Evolutionary conservation across 495 filamentous ascomycete genomes (phyloP), one percentile per base, ranked within the genome.

Genomic region (Mycothermus thermophilus): DNA sequence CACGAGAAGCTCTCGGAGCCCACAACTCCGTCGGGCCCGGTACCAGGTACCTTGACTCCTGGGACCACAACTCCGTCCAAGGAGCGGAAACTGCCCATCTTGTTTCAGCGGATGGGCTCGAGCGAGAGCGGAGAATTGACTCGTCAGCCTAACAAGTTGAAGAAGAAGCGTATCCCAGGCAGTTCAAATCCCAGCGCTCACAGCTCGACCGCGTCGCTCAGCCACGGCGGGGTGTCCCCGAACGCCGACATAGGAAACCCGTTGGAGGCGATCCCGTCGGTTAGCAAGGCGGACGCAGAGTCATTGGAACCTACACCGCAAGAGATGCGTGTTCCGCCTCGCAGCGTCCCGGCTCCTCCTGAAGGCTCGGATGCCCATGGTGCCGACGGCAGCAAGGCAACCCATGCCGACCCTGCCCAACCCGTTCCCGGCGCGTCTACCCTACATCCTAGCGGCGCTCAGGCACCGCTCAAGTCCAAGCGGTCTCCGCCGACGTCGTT

Each of bases 131-230:
- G 65, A 25, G 72, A 67, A n/a, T n/a, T n/a, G n/a, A n/a, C n/a
- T 35, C 72, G 80, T 29, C 76, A 77, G 48, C 80, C 83, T 2
- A 93, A 92, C 41, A 88, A 88, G 55, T 55, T 95, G 42, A 76
- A 71, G 50, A 95, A 95, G 59, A 87, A 80, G 59, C 71, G 79
- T 25, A 62, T 80, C 18, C 75, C 77, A 2, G 74, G 75, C 12
- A 81, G 79, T 46, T 64, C 75, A 12, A 83, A 81, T 43, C 75
- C 71, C 19, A 92, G 85, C 45, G 84, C 87, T 1, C 82, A 93
- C 39, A 90, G 83, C 40, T 95, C 87, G 5, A 75, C 74, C 5
- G 69, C 77, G 1, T 20, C 62, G 59, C 20, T 58, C 55, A 5
- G 41, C 52, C 28, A 45, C 56, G n/a, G n/a, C n/a, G n/a, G n/a